Evolutionary conservation across 257 asterid species (phyloP).

Genomic region (Verbascum thapsus): DNA sequence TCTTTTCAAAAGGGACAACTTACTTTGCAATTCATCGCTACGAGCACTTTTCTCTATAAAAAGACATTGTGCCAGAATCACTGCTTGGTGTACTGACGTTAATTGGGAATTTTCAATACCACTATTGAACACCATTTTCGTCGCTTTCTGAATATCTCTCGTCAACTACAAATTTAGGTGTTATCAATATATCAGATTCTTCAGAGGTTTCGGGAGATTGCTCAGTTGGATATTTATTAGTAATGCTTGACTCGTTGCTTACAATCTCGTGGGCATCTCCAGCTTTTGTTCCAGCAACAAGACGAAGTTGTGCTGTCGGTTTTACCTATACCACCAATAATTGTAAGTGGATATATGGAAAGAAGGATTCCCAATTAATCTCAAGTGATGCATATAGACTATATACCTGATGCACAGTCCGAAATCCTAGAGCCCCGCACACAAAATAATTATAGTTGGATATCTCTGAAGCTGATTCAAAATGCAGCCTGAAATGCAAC

Average conservation of each 20-base stretch:
- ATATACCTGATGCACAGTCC: conserved; percentile 86
- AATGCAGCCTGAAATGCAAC: conserved; percentile 57
- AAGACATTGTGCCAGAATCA: conserved; percentile 75
- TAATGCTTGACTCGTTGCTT: conserved; percentile 35
- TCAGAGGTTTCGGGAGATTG: conserved; percentile 65
- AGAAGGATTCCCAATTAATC: conserved; percentile 26
- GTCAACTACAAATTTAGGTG: conserved; percentile 65
- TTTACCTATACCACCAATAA: conserved; percentile 55
- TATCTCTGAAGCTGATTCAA: conserved; percentile 66
- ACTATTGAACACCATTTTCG: conserved; percentile 39
- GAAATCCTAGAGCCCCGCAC: conserved; percentile 87
- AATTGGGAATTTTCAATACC: conserved; percentile 48
- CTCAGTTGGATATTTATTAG: conserved; percentile 39
- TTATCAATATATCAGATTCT: conserved; percentile 78
- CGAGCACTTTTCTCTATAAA: conserved; percentile 68
- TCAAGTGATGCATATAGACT: conserved; percentile 18
- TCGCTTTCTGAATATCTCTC: conserved; percentile 38
- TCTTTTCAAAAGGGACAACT: conserved; percentile 28
- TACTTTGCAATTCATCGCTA: conserved; percentile 80
- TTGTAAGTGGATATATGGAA: too few relatives aligned
- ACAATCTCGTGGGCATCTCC: conserved; percentile 33
- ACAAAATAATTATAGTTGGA: conserved; percentile 57
- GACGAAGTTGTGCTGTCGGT: conserved; percentile 79
- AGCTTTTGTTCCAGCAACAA: conserved; percentile 48
- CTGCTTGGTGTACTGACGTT: conserved; percentile 76